Evolutionary conservation across 805 yeast genomes (phyloP), one percentile per base, ranked within the genome.

Genomic region (Candida xiaguanensis): DNA sequence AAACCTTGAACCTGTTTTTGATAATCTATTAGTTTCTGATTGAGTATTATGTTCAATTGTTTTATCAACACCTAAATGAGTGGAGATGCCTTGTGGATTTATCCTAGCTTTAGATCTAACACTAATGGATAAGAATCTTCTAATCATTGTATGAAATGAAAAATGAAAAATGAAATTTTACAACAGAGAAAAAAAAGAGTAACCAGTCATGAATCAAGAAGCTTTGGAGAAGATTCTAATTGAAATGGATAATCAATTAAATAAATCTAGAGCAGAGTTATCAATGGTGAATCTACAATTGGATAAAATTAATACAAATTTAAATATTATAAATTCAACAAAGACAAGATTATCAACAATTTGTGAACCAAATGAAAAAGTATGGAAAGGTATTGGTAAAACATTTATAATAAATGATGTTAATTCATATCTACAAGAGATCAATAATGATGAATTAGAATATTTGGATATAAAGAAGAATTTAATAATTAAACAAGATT

Each of bases 311-410:
- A 59, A 65, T 40, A 74, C 80, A 34, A 74, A 74, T 48, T 61
- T 74, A 48, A 71, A 68, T 49, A 56, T 84, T 34, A 72, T 80
- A 15, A 72, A 74, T 18, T 65, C 77, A 31, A 82, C 95, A 7
- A 61, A 71, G 24, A 55, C 70, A 24, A 85, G 83, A 47, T 65
- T 88, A 36, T 65, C 62, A 18, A 47, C 51, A 31, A 47, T 63
- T 20, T 67, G 75, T 31, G 51, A 48, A 35, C 70, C 65, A 8
- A 65, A 65, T 15, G 72, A 75, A 8, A 55, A 55, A 7, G 90
- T 89, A 4, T 89, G 95, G 93, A 78, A 85, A 55, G 86, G 95
- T 4, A 76, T 86, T 25, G 97, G 97, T 20, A 84, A 83, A 59
- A 76, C 87, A 22, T 85, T 83, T 56, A 61, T 83, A 8, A 58